A percentile compares a stretch with the other conserved stretches of the same genome.
phyloP scores from a whole-genome alignment of 805 yeast species.

The Clavispora phyllophila region DNA sequence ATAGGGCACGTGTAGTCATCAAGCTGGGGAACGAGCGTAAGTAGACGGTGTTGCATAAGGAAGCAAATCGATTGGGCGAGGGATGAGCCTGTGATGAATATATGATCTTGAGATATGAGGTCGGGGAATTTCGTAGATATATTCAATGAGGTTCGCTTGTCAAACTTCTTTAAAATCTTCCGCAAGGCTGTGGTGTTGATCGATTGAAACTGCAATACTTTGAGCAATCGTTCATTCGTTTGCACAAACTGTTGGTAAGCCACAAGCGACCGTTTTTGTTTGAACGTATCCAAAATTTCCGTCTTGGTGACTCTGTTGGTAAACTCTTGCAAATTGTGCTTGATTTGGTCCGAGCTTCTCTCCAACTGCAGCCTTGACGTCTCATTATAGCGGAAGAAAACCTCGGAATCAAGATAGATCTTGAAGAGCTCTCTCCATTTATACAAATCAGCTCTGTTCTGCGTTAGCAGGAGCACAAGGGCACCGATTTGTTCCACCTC shows the following conservation, averaged over 20 bases:
- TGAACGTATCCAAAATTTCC: conserved; percentile 37
- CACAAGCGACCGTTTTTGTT: conserved; percentile 37
- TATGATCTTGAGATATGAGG: conserved; percentile 36
- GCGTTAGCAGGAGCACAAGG: conserved; percentile 18
- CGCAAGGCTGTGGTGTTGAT: conserved; percentile 59
- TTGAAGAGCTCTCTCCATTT: conserved; percentile 68
- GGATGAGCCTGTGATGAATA: conserved; percentile 42
- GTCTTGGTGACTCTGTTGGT: conserved; percentile 33
- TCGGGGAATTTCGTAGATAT: conserved; percentile 44
- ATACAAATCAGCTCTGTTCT: conserved; percentile 50
- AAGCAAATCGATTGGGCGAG: conserved; percentile 51
- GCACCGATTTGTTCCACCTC: conserved; percentile 41
- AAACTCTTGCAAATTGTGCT: conserved; percentile 39
- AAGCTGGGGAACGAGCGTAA: conserved; percentile 62
- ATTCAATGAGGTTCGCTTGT: conserved; percentile 59
- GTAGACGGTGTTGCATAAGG: conserved; percentile 49
- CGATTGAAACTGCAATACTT: conserved; percentile 54
- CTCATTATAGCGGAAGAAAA: conserved; percentile 54
- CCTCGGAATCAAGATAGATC: conserved; percentile 59
- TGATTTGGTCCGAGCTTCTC: conserved; percentile 42
- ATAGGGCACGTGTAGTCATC: conserved; percentile 76
- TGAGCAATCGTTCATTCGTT: conserved; percentile 51
- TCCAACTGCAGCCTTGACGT: conserved; percentile 36
- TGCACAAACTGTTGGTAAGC: conserved; percentile 48
- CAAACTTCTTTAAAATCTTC: conserved; percentile 71